Base-by-base conservation (phyloP, 768 basidiomycete species). In the Boletus rubropictus region DNA sequence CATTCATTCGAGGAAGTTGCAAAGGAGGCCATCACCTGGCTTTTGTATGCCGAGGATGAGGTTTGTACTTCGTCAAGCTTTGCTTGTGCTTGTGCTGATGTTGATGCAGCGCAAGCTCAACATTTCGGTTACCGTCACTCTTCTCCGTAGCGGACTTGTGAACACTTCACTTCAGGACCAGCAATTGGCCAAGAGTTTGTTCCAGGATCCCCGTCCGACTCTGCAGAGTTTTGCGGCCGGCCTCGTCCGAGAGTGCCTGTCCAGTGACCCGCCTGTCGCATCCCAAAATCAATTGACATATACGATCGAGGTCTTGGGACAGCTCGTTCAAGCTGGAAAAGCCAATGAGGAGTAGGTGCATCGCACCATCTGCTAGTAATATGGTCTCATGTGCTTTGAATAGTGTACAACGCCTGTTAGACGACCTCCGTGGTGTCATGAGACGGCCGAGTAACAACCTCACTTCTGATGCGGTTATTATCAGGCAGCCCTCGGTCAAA, bases 11-110 rank as follows among this genome's bases (percentile, higher is more conserved):
- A 89, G 55, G 90, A 95, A 54, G 95, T 97, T 37, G 89, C 87
- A 15, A 93, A 93, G 66, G 96, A 99, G 69, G 96, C 95, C 6
- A 87, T 93, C 41, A 89, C 88, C 2, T 99, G 96, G 96, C 72
- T 99, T 39, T 71, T 97, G 37, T 96, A 92, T 62, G 89, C 96
- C 4, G 94, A 98, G 62, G 96, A 99, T 62, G 89, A 94, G 72
- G 92, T 93, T 46, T 46, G 81, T 71, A 5, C 10, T 37, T 28
- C 21, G 15, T 54, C 11, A 17, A 22, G 12, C 7, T 28, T 33
- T 18, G 15, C 29, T 44, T 22, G 35, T 39, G 31, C 29, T 36
- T 32, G 22, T 50, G 1, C 44, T 56, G 32, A 55, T 38, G 35
- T 44, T 51, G 14, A 27, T 48, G 39, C 57, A 94, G 90, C 90